A percentile compares a stretch with the other conserved stretches of the same genome.
Evolutionary conservation across 176 grass and related monocot species (phyloP).

Genomic region (Cenchrus americanus): DNA sequence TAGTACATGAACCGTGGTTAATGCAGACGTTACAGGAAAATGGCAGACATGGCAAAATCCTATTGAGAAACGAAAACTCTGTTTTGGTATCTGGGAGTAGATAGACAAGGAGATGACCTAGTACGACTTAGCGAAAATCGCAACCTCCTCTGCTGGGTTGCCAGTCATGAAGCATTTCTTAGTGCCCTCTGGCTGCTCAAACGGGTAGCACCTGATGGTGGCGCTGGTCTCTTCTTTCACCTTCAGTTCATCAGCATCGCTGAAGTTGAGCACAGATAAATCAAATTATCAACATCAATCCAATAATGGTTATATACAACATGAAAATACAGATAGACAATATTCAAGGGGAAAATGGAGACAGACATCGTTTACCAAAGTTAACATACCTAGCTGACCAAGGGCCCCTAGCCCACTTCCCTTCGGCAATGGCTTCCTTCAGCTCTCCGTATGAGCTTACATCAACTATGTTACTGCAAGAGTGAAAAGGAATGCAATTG

Average conservation of each 20-base stretch:
- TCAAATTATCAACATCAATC: background rate
- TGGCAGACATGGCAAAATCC: background rate
- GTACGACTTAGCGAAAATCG: slow-evolving; percentile 95
- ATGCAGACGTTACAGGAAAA: background rate
- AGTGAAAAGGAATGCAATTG: background rate
- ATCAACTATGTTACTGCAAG: slow-evolving; percentile 86
- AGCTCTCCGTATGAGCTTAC: slow-evolving; percentile 83
- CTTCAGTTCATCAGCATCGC: slow-evolving; percentile 85
- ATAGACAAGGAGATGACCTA: slow-evolving; percentile 41
- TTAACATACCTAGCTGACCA: slow-evolving; percentile 86
- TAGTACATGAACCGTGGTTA: background rate
- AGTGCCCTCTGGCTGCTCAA: slow-evolving; percentile 73
- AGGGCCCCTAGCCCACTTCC: slow-evolving; percentile 97
- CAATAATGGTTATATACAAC: background rate
- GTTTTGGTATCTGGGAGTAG: slow-evolving; percentile 12
- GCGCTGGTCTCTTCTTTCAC: slow-evolving; percentile 98
- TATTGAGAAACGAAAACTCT: background rate
- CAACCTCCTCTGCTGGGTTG: slow-evolving; percentile 81
- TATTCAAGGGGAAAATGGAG: background rate
- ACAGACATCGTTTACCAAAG: background rate
- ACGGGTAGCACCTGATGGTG: slow-evolving; percentile 96
- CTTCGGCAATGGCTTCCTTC: slow-evolving; percentile 82
- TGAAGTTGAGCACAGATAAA: slow-evolving; percentile 44
- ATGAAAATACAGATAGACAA: background rate
- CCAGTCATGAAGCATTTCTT: slow-evolving; percentile 99